Conservation (phyloP, 495 filamentous ascomycete species). For the Geoglossum glabrum region DNA sequence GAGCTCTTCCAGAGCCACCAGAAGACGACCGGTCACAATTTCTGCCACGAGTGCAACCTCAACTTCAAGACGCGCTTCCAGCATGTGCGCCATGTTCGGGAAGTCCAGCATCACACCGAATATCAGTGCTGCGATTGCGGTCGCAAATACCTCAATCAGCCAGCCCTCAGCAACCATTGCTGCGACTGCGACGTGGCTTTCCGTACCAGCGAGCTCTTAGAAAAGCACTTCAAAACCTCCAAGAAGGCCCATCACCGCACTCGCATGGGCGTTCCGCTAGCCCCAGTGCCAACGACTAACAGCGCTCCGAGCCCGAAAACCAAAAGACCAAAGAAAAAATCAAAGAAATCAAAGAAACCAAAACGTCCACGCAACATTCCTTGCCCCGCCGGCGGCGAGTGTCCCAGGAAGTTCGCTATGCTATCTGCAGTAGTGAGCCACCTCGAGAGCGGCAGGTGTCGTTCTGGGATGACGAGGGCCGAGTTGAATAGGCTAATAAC, state of each 20-base stretch:
- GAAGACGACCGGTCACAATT: not conserved
- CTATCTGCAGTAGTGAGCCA: not conserved
- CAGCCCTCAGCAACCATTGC: not conserved
- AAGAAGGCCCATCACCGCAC: not conserved
- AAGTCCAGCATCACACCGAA: not conserved
- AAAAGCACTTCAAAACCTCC: not conserved
- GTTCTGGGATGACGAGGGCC: not conserved
- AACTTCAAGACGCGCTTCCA: not conserved
- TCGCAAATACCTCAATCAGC: not conserved
- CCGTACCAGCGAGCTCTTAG: not conserved
- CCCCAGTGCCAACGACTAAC: not conserved
- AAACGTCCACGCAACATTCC: not conserved
- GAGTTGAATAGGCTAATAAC: not conserved
- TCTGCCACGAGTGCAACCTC: not conserved
- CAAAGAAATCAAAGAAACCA: no score
- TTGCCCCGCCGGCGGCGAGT: not conserved
- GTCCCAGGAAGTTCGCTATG: not conserved
- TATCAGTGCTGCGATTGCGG: not conserved
- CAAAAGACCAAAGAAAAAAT: no score
- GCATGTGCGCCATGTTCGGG: not conserved
- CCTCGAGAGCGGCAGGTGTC: not conserved
- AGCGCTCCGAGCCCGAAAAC: not conserved
- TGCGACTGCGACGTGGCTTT: not conserved
- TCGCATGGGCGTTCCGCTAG: not conserved
- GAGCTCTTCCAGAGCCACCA: not conserved